Evolutionary conservation across 768 basidiomycete genomes (phyloP).

Genomic region (Xerocomellus chrysenteron): DNA sequence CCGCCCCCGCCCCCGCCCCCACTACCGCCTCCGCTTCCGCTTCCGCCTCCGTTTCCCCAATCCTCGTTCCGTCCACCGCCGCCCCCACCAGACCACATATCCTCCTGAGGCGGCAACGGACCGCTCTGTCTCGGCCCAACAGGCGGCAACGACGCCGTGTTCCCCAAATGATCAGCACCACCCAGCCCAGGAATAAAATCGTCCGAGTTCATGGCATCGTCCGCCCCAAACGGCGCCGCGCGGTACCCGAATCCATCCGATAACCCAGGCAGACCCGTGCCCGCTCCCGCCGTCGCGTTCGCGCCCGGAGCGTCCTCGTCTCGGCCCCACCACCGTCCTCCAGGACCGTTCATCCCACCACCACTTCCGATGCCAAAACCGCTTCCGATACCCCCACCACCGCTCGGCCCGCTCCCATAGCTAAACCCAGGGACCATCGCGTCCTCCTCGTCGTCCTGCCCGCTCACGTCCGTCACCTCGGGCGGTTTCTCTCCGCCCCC

Average conservation of each 20-base stretch:
- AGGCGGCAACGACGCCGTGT: constrained; percentile 9
- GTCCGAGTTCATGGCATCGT: constrained; percentile 40
- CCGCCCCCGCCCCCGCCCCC: constrained; percentile 17
- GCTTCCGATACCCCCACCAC: not conserved
- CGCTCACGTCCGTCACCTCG: constrained; percentile 54
- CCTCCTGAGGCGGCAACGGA: constrained; percentile 50
- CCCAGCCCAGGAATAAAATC: constrained; percentile 69
- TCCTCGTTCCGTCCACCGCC: constrained; percentile 35
- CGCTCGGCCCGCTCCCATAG: constrained; percentile 23
- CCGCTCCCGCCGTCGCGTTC: not conserved
- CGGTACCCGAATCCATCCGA: constrained; percentile 25
- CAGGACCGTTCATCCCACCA: constrained; percentile 16
- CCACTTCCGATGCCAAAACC: constrained; percentile 23
- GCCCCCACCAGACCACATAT: constrained; percentile 43
- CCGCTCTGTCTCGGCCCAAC: constrained; percentile 35
- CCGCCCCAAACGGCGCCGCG: constrained; percentile 23
- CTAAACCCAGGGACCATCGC: constrained; percentile 75
- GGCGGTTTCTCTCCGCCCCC: constrained; percentile 86
- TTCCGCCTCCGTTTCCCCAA: constrained; percentile 36
- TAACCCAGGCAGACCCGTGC: constrained; percentile 15
- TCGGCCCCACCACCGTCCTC: constrained; percentile 43
- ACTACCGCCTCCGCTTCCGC: constrained; percentile 33
- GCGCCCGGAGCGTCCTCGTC: constrained; percentile 39
- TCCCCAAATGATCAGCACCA: constrained; percentile 31
- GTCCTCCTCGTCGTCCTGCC: constrained; percentile 75